Evolutionary conservation across 1,284 basidiomycete species (phyloP), one percentile per base, ranked within the genome.

Genomic region (Fistulina hepatica): DNA sequence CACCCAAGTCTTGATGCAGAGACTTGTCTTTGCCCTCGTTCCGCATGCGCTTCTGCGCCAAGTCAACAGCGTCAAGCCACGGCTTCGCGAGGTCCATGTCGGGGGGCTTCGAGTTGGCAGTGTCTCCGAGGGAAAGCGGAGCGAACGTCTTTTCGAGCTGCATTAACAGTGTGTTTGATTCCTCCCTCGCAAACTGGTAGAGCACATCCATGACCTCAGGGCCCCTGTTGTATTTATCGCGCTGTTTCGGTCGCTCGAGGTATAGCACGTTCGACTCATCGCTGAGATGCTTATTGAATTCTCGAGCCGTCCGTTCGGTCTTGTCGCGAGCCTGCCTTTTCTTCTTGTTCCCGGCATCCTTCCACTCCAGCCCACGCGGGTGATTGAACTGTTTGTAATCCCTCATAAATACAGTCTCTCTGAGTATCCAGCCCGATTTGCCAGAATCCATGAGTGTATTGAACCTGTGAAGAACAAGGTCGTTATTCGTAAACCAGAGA

Each of bases 81-180:
- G 62, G 61, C 20, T 33, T 34, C 6, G 44, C 40, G 23, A 65
- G 55, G 28, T 57, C 53, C 3, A 24, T 13, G 41, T 66, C 62
- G 4, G 28, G 13, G 10, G 41, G 12, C 6, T 1, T 59, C 55
- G 4, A 49, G 35, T 6, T 33, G 22, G 37, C 56, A 59, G 37
- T 35, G 6, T 12, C n/a, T 13, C 21, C 33, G n/a, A 26, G 28
- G 6, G 9, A 26, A 2, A 37, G 40, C 4, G 23, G 30, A 6
- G 30, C 30, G 27, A 50, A 46, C 10, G 42, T 21, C 2, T 36
- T 9, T 25, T 50, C 46, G 16, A 42, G 30, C 9, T 44, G 26
- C 0, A 5, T 13, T 9, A 45, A 33, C 45, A 47, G 48, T 2
- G 6, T n/a, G 3, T 34, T n/a, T 19, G 44, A 22, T 21, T 42